Evolutionary conservation across 2,329 filamentous ascomycete genomes (phyloP).

Genomic region (Aspergillus sp.): DNA sequence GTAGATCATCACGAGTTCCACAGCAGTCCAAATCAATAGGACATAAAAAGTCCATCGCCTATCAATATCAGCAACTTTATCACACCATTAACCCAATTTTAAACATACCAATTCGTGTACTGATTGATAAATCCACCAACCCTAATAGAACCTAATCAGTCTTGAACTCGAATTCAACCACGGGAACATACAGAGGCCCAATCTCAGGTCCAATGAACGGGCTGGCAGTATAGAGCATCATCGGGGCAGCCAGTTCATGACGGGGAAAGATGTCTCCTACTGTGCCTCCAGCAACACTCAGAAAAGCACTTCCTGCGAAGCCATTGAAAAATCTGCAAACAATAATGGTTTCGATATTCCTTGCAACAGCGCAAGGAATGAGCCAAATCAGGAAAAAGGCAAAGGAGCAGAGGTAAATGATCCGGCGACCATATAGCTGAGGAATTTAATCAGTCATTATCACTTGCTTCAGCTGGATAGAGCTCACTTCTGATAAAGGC

Average conservation of each 20-base stretch:
- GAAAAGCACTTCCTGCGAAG: conserved; percentile 47
- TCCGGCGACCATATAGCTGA: conserved; percentile 74
- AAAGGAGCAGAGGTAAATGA: conserved; percentile 74
- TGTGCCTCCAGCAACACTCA: conserved; percentile 74
- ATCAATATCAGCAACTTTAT: conserved; percentile 2
- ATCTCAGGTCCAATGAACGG: conserved; percentile 55
- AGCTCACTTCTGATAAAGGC: conserved; percentile 55
- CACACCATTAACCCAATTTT: not conserved
- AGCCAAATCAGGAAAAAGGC: conserved; percentile 72
- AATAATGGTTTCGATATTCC: conserved; percentile 76
- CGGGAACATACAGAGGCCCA: conserved; percentile 44
- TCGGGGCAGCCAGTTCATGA: conserved; percentile 68
- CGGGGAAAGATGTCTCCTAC: conserved; percentile 73
- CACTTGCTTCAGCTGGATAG: not conserved
- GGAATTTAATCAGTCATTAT: not conserved
- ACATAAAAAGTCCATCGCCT: conserved; percentile 80
- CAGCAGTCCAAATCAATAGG: conserved; percentile 74
- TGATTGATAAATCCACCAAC: conserved; percentile 77
- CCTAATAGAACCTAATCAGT: conserved; percentile 17
- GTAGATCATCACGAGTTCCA: conserved; percentile 59
- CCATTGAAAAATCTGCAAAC: conserved; percentile 67
- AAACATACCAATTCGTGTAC: conserved; percentile 55
- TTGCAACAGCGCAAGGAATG: conserved; percentile 72
- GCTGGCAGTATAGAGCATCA: conserved; percentile 73
- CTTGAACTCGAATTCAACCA: not conserved